Base-by-base conservation (phyloP, 2,329 filamentous ascomycete genomes). In the Tolypocladium cylindrosporum region DNA sequence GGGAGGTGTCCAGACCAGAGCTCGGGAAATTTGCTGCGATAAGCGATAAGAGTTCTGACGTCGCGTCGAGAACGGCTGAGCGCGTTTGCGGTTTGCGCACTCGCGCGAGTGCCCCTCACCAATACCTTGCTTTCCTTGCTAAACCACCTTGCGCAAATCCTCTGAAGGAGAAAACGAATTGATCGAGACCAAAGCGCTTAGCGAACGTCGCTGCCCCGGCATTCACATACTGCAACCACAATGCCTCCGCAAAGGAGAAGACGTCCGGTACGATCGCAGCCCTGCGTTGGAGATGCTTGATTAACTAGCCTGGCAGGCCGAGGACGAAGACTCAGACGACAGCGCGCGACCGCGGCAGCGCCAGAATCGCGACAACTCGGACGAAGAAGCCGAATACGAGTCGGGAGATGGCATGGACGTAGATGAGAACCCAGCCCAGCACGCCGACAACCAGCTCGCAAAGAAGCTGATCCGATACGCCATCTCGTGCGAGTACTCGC, bases 391-490 rank as follows among this genome's bases (percentile, higher is more conserved):
- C 16, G 70, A 64, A 37, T 63, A 68, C 45, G 71, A 72, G 7
- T 73, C 72, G 6, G 77, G 72, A n/a, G 72, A 74, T 3, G 70
- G 72, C 4, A 71, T 72, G 66, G 69, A 71, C 9, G 61, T 58
- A 3, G 66, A 70, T 7, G 68, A 61, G 7, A 59, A 62, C 14
- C 65, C 67, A n/a, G 71, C 68, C 24, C 71, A 69, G n/a, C 74
- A 67, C 39, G 75, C 72, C 43, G 77, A 80, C 41, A 73, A 78
- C 4, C 79, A 83, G 62, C 70, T 85, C 40, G 79, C 83, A 41
- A 87, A 86, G 71, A 87, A 85, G 66, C 71, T 89, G n/a, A 79
- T 88, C n/a, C 80, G 86, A 56, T 87, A 87, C 64, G 84, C 83
- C 4, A 69, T 89, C 31, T 82, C 85, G 5, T 87, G 85, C 70